Evolutionary conservation across 2,329 filamentous ascomycete species (phyloP), one percentile per base, ranked within the genome.

Genomic region (Lachnellula hyalina): DNA sequence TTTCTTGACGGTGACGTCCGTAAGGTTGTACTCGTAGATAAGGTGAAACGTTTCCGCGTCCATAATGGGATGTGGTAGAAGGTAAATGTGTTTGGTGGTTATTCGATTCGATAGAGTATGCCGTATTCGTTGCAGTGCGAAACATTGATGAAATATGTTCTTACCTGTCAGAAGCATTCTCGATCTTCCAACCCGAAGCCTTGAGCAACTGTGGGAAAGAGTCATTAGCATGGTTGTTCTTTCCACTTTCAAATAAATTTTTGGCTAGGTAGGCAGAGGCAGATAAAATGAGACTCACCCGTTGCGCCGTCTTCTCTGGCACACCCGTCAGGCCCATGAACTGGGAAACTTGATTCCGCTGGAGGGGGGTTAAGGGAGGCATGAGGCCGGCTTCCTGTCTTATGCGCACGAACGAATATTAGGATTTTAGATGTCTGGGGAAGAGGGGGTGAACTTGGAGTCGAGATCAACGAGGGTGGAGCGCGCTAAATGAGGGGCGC

Each of bases 151-250:
- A 35, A 51, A 47, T 52, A 55, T 57, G 47, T 34, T 64, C 71
- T 67, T 68, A 73, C 71, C 70, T 71, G 57, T 73, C 70, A 53
- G 66, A 65, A 52, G 71, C 71, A 47, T 64, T 53, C 17, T 73
- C 71, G 34, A 73, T 52, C 54, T 71, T 72, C 68, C 69, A 73
- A 15, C 62, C 63, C 38, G 69, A 54, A 21, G 63, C 54, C 56
- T 72, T 72, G 35, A 73, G 65, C 41, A 67, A 62, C 71, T 73
- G 56, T 53, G 9, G 41, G 49, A 51, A 59, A 48, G 34, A 56
- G 14, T 19, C 36, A 55, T 66, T 48, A 67, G 63, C 58, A 47
- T 38, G 40, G 15, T 48, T 41, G 46, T 46, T 51, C 55, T 53
- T 61, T 54, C 35, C 47, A 42, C n/a, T 8, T 21, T 35, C 6